A percentile compares a stretch with the other conserved stretches of the same genome.
Evolutionary conservation across 1,284 basidiomycete genomes (phyloP).

Genomic region (Sanguinoderma infundibulare): DNA sequence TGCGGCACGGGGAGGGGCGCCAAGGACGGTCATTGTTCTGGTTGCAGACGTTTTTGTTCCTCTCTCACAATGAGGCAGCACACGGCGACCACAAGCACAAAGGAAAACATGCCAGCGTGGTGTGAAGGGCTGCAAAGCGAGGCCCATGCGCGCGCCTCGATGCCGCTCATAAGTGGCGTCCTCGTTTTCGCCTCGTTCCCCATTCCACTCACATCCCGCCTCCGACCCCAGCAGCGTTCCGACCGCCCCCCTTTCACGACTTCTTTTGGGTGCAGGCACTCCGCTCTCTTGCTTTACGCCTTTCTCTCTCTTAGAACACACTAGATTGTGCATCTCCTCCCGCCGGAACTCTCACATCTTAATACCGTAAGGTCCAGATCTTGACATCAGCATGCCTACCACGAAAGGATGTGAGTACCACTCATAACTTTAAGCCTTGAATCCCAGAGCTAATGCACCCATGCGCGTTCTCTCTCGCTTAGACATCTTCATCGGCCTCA

Average conservation of each 20-base stretch:
- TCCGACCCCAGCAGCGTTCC: constrained; percentile 5
- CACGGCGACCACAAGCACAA: constrained; percentile 10
- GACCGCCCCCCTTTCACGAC: constrained; percentile 9
- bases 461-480: background rate
- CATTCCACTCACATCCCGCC: constrained; percentile 5
- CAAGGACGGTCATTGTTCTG: constrained; percentile 1
- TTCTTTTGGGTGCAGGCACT: constrained; percentile 18
- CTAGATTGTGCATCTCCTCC: background rate
- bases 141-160: constrained; percentile 7
- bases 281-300: constrained; percentile 17
- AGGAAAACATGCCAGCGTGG: constrained; percentile 5
- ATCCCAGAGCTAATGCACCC: background rate
- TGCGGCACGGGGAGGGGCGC: constrained; percentile 4
- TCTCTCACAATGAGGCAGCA: background rate
- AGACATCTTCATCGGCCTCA: constrained; percentile 83
- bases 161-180: constrained; percentile 9
- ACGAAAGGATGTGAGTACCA: constrained; percentile 18
- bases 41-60: background rate
- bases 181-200: constrained; percentile 11
- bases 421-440: background rate
- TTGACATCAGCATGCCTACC: constrained; percentile 9
- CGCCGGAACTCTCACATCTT: background rate
- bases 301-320: constrained; percentile 9
- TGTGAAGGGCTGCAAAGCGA: background rate
- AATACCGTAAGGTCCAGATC: background rate